Conservation (phyloP, 805 yeast species). For the Kuraishia borneana region DNA sequence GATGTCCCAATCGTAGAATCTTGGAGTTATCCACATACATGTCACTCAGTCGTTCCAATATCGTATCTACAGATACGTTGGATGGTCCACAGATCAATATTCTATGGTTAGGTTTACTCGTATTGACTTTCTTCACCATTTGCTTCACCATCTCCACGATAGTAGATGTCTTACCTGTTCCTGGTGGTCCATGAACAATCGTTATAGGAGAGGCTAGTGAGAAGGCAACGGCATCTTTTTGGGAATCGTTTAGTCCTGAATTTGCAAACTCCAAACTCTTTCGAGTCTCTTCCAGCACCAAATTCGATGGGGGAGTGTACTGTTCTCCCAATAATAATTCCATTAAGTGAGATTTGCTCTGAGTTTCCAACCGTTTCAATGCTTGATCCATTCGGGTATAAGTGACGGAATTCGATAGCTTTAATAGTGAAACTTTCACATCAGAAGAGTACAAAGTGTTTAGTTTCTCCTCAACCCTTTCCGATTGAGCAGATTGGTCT, state of each 20-base stretch:
- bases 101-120: constrained; percentile 19
- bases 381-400: constrained; percentile 73
- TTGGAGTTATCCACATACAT: constrained; percentile 25
- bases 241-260: constrained; percentile 50
- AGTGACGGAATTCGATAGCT: constrained; percentile 57
- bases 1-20: constrained; percentile 85
- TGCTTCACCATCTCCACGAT: constrained; percentile 74
- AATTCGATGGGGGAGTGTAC: constrained; percentile 18
- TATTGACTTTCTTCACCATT: constrained; percentile 27
- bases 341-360: constrained; percentile 27
- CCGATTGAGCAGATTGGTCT: constrained; percentile 10
- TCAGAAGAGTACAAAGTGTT: constrained; percentile 31
- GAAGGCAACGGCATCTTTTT: constrained; percentile 58
- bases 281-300: constrained; percentile 3
- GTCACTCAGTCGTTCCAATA: constrained; percentile 58
- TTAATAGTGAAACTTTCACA: constrained; percentile 53
- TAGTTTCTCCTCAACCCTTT: constrained; percentile 36
- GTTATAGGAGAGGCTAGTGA: constrained; percentile 44
- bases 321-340: constrained; percentile 32
- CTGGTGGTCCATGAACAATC: constrained; percentile 74
- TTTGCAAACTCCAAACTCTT: constrained; percentile 25
- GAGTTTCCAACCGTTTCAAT: constrained; percentile 43
- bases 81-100: constrained; percentile 92
- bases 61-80: constrained; percentile 84
- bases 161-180: constrained; percentile 81